Evolutionary conservation across 2,329 filamentous ascomycete species (phyloP).

Genomic region (Diaporthe vexans): DNA sequence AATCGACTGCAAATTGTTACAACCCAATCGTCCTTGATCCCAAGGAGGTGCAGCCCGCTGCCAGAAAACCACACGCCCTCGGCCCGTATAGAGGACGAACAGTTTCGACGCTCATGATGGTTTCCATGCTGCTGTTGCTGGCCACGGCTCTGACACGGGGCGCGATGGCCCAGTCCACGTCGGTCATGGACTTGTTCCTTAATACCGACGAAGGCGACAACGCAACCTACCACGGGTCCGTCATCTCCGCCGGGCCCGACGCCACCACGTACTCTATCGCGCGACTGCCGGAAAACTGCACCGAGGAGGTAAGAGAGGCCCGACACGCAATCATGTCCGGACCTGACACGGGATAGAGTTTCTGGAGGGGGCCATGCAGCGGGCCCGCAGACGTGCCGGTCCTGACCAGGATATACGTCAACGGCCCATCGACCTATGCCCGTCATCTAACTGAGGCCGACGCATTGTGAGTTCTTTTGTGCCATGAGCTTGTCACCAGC

Average conservation of each 20-base stretch:
- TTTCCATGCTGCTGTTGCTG: not conserved
- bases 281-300: not conserved
- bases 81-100: not conserved
- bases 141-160: not conserved
- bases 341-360: not conserved
- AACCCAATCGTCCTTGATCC: not conserved
- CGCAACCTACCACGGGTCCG: not conserved
- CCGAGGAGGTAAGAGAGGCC: not conserved
- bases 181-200: constrained; percentile 30
- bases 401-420: constrained; percentile 4
- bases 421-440: constrained; percentile 29
- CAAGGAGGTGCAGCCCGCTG: not conserved
- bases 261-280: constrained; percentile 24
- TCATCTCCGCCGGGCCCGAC: constrained; percentile 28
- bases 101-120: not conserved
- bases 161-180: constrained; percentile 26
- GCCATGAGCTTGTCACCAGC: not conserved
- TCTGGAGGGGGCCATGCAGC: not conserved
- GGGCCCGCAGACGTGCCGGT: not conserved
- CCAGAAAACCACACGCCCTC: not conserved
- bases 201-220: constrained; percentile 22
- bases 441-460: constrained; percentile 22
- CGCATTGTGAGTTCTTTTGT: constrained; percentile 9
- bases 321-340: not conserved
- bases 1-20: not conserved